Evolutionary conservation across 768 basidiomycete species (phyloP), one percentile per base, ranked within the genome.

Genomic region (Rhodotorula toruloides): DNA sequence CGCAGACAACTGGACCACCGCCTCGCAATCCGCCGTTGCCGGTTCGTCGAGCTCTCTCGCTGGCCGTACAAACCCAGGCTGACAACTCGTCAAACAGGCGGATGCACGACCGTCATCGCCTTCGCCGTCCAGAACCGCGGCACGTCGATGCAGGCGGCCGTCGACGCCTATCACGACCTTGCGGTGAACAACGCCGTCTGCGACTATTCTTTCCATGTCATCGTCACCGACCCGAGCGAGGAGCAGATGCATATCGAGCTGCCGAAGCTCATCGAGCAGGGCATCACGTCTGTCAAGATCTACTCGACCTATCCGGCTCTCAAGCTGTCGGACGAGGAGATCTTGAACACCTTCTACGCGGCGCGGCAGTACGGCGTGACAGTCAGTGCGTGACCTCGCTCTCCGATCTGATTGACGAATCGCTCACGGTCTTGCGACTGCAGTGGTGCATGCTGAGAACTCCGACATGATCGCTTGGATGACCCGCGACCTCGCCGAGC

Each of bases 271-370:
- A 73, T 79, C 59, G 73, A 75, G 39, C 72, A 74, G 48, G 78
- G 78, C 7, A 76, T 79, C 56, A 76, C 78, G 19, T 39, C 36
- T 5, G 25, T 58, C 57, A 79, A 79, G 71, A 61, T 77, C 42
- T 79, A 77, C 58, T 77, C 77, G 76, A 79, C 79, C 11, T 79
- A 79, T 60, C 72, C 76, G 17, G 68, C 76, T 31, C 62, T 78
- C 58, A 76, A 74, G 63, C 74, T 79, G 27, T 71, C 74, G 36
- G 79, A 79, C 61, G 49, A 62, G 11, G 70, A 79, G 67, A 73
- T 79, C 44, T 68, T 79, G 9, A 75, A 79, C 64, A 72, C 77
- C 47, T 68, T 79, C 54, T 70, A 70, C 42, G 76, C 75, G 1
- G 76, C 77, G 2, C 66, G 78, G 9, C 73, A 72, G 54, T 71